Base-by-base conservation (phyloP, 2,329 filamentous ascomycete species). In the Myriosclerotinia scirpicola region DNA sequence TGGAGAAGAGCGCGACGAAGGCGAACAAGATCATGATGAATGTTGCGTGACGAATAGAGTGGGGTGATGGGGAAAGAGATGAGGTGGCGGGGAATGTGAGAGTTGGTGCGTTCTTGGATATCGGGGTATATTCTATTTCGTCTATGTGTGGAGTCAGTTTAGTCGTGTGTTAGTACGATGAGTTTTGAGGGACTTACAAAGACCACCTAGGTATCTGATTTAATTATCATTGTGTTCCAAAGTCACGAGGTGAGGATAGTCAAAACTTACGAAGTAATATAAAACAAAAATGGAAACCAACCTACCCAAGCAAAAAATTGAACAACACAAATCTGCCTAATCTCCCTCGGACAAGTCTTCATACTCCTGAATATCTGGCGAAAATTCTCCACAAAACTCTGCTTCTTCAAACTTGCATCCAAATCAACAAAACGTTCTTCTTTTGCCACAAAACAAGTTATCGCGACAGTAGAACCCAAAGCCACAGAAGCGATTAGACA, bases 241-340 rank as follows among this genome's bases (percentile, higher is more conserved):
- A 50, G 15, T 30, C 36, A 53, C 8, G 40, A 26, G 14, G 15
- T 17, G 8, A 30, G 11, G 9, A 40, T 3, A n/a, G n/a, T n/a
- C 40, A 11, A 11, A 20, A 67, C 64, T 64, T 69, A 77, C 54
- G 66, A 75, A 12, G 75, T 74, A 54, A 71, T 73, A 65, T 78
- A 77, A 55, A 75, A 78, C 15, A 78, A 68, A 64, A 78, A 77
- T 6, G 73, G 73, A 67, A 77, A 78, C 77, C 77, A 78, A 3
- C 73, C 75, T 38, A 78, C 68, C 75, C 75, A 77, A 20, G 75
- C 69, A 63, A 72, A 73, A 42, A 76, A 75, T 46, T 76, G 74
- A 38, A 74, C 69, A 17, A 67, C 50, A 54, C 71, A 76, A 3
- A 76, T 69, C 42, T 64, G 66, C 53, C 48, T 54, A 26, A 69